Evolutionary conservation across 768 basidiomycete species (phyloP).

Genomic region (Pisolithus orientalis): DNA sequence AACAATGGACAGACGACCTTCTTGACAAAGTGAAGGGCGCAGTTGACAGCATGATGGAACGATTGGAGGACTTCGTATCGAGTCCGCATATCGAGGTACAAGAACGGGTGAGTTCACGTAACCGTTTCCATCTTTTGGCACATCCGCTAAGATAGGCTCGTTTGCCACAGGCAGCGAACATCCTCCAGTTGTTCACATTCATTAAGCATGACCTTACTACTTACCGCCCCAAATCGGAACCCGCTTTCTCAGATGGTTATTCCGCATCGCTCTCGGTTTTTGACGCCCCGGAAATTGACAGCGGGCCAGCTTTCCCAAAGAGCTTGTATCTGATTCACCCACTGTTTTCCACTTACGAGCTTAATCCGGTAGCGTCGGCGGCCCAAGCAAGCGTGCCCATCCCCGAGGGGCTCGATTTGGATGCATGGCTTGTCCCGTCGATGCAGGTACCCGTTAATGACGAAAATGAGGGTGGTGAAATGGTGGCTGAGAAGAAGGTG

Average conservation of each 20-base stretch:
- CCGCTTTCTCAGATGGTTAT: constrained; percentile 28
- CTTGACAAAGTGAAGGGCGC: constrained; percentile 56
- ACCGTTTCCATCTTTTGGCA: background rate
- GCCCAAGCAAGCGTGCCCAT: constrained; percentile 80
- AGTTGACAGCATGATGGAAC: constrained; percentile 55
- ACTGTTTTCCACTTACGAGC: constrained; percentile 67
- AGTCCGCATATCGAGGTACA: constrained; percentile 83
- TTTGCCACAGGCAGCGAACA: constrained; percentile 66
- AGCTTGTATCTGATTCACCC: constrained; percentile 82
- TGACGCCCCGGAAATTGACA: background rate
- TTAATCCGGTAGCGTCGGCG: constrained; percentile 74
- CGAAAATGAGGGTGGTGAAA: constrained; percentile 19
- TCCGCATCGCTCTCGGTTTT: constrained; percentile 28
- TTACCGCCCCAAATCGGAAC: constrained; percentile 38
- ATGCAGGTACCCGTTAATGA: constrained; percentile 27
- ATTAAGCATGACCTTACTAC: constrained; percentile 65
- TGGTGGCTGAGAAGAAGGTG: constrained; percentile 33
- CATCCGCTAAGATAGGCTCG: constrained; percentile 3
- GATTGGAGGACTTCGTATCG: constrained; percentile 51
- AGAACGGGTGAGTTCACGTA: constrained; percentile 60
- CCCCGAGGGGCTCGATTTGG: constrained; percentile 83
- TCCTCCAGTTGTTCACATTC: constrained; percentile 67
- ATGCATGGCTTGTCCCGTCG: constrained; percentile 76
- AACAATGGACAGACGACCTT: constrained; percentile 70
- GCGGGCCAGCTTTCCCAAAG: constrained; percentile 71